A percentile compares a stretch with the other conserved stretches of the same genome.
Conservation (phyloP, 1,284 basidiomycete species). For the Ceratobasidium sp. region DNA sequence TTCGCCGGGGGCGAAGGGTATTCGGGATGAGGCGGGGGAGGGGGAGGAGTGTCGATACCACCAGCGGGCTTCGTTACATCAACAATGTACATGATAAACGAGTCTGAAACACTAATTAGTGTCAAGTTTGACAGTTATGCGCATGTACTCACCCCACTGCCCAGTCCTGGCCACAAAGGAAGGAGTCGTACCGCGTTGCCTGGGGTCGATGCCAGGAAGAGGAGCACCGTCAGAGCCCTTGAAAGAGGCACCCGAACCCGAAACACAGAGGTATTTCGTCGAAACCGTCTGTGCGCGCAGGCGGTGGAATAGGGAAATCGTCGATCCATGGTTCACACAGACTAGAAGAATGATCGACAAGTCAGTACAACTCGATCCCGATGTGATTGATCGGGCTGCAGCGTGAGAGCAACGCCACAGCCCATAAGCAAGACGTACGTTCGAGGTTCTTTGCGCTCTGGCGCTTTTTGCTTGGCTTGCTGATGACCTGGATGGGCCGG, state of each 20-base stretch:
- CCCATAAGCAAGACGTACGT: constrained; percentile 65
- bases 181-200: constrained; percentile 74
- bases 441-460: constrained; percentile 93
- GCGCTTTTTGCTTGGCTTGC: constrained; percentile 95
- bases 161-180: constrained; percentile 87
- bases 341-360: constrained; percentile 60
- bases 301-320: constrained; percentile 94
- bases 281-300: constrained; percentile 93
- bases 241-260: constrained; percentile 87
- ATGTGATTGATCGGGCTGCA: constrained; percentile 34
- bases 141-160: constrained; percentile 70
- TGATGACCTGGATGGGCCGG: constrained; percentile 95
- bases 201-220: constrained; percentile 80
- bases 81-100: constrained; percentile 95
- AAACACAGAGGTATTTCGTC: constrained; percentile 95
- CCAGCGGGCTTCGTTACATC: constrained; percentile 83
- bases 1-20: constrained; percentile 91
- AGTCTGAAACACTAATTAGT: constrained; percentile 69
- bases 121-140: background rate
- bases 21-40: constrained; percentile 80
- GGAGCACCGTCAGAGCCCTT: constrained; percentile 89
- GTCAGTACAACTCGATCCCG: constrained; percentile 36
- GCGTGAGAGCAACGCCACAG: constrained; percentile 33
- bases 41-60: constrained; percentile 77
- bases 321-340: constrained; percentile 94